A percentile compares a stretch with the other conserved stretches of the same genome.
Conservation (phyloP, 2,329 filamentous ascomycete species). For the Leptosphaerulina australis region DNA sequence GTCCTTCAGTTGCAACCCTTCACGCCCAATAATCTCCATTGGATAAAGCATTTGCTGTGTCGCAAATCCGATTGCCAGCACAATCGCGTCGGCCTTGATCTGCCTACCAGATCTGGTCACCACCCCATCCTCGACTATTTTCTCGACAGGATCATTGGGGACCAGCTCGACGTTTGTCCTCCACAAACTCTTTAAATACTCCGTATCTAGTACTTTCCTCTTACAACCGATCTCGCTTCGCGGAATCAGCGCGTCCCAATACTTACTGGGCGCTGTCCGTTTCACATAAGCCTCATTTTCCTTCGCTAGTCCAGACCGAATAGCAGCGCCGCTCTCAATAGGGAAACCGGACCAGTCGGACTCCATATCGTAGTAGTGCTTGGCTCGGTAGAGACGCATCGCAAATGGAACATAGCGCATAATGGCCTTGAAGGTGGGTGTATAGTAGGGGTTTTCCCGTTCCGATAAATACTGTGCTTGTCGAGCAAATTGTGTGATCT, state of each 20-base stretch:
- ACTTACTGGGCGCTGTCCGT: conserved; percentile 51
- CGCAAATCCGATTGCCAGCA: conserved; percentile 58
- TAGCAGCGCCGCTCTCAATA: conserved; percentile 45
- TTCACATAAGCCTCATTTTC: conserved; percentile 54
- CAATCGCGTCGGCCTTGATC: conserved; percentile 54
- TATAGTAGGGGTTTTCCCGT: conserved; percentile 53
- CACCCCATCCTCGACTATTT: conserved; percentile 49
- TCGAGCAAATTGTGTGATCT: conserved; percentile 57
- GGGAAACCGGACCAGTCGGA: conserved; percentile 53
- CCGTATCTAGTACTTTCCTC: conserved; percentile 56
- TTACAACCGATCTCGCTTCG: conserved; percentile 57
- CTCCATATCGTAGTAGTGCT: conserved; percentile 54
- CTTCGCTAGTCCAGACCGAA: conserved; percentile 47
- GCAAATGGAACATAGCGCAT: conserved; percentile 55
- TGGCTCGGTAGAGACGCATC: conserved; percentile 54
- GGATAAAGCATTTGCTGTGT: conserved; percentile 56
- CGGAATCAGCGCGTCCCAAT: conserved; percentile 54
- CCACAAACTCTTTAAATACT: conserved; percentile 54
- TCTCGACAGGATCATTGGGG: conserved; percentile 49
- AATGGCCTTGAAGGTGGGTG: conserved; percentile 48
- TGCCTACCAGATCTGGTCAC: conserved; percentile 48
- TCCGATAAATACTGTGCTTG: conserved; percentile 59
- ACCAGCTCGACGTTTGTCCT: conserved; percentile 53
- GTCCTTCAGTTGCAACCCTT: conserved; percentile 49
- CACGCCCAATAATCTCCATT: conserved; percentile 54